These are phyloP conservation scores for Musa beccarii DNA, from an alignment of 176 grass and related monocot genomes.

Conservation along the genomic window DNA sequence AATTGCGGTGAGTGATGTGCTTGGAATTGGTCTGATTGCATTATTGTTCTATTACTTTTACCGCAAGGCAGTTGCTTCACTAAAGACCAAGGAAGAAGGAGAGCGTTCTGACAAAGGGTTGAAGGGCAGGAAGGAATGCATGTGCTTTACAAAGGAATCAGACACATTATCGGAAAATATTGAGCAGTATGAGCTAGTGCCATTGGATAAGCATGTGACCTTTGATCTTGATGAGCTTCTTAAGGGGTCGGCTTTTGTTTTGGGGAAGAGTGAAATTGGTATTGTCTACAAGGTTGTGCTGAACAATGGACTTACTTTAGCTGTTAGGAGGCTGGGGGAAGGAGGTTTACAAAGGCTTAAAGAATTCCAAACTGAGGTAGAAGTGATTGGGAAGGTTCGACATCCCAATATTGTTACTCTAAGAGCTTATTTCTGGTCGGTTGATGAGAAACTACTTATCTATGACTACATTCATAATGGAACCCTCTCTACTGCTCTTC, in stretches of 20 bases:
- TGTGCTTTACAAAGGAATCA: conserved; percentile 53
- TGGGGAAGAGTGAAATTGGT: conserved; percentile 85
- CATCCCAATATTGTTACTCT: conserved; percentile 80
- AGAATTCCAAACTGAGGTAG: conserved; percentile 82
- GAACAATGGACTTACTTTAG: conserved; percentile 48
- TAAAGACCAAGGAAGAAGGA: conserved; percentile 21
- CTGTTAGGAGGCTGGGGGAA: conserved; percentile 73
- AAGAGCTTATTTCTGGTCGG: conserved; percentile 94
- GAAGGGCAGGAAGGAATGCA: conserved; percentile 39
- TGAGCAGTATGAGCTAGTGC: conserved; percentile 53
- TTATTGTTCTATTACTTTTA: conserved; percentile 76
- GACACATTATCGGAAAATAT: conserved; percentile 36
- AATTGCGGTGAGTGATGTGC: conserved; percentile 59
- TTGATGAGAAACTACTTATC: conserved; percentile 85
- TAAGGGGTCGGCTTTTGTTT: conserved; percentile 74
- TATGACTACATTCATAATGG: conserved; percentile 88
- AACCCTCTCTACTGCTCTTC: conserved; percentile 66
- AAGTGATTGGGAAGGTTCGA: conserved; percentile 69
- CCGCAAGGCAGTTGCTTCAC: conserved; percentile 35
- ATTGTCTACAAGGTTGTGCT: conserved; percentile 90
- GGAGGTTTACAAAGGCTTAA: conserved; percentile 85
- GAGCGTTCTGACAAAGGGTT: conserved; percentile 18
- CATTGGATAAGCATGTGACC: conserved; percentile 50
- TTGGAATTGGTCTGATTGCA: conserved; percentile 61
- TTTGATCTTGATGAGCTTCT: conserved; percentile 76